Evolutionary conservation across 2,329 filamentous ascomycete genomes (phyloP), one percentile per base, ranked within the genome.

Genomic region (Claviceps citrina): DNA sequence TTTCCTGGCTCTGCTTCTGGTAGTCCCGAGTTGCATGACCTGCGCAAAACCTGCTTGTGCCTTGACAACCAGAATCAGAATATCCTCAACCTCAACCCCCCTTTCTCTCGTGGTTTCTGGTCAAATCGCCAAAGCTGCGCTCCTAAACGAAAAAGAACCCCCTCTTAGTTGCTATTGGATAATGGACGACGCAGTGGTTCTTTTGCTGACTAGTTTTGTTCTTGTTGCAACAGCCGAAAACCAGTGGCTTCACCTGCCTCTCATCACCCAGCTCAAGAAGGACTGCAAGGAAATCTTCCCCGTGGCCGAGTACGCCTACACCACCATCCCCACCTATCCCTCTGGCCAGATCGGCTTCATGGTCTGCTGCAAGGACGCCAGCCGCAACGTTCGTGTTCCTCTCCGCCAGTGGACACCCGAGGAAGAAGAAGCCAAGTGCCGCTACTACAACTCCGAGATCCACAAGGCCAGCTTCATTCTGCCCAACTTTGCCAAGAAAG

Each of bases 291-390:
- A 91, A 64, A 84, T 98, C 64, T 98, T 98, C 80, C 87, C 91
- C 49, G 84, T 84, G 47, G 91, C 83, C 62, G 91, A 98, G 70
- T 98, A 96, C 69, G 91, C 84, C 54, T 98, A 95, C 76, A 96
- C 89, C 57, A 96, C 89, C 55, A 98, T 98, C 64, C 91, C 91
- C 44, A 98, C 91, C 59, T 98, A 98, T 73, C 91, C 91, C 50
- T 93, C 85, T 42, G 91, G 91, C 60, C 91, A 98, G 71, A 98
- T 98, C 57, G 91, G 91, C 60, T 98, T 98, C 80, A 95, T 98
- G 87, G 84, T 98, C 59, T 96, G 91, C 79, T 84, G 74, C 80
- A 96, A 98, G 78, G 89, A 96, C 60, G 69, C 78, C 60, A 77
- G 66, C 58, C 76, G 79, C 62, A 75, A 98, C 65, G 74, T 96